Conservation (phyloP, 768 basidiomycete species). For the Tylopilus plumbeoviolaceoides region DNA sequence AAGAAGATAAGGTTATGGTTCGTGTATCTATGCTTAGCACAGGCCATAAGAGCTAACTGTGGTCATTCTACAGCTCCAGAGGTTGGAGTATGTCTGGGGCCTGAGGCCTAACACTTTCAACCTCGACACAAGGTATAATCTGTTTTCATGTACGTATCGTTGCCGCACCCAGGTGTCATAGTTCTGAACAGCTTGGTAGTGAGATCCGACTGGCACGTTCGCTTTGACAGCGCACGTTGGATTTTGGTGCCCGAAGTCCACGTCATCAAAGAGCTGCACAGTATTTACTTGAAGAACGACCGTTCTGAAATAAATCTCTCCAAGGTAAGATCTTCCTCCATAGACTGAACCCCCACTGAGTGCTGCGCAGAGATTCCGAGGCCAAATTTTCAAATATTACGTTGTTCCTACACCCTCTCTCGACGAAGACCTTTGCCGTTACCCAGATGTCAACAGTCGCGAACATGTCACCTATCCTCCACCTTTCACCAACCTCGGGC, state of each 20-base stretch:
- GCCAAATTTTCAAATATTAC: no score
- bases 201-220: background rate
- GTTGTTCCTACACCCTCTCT: no score
- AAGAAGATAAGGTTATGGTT: background rate
- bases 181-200: background rate
- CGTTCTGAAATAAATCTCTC: no score
- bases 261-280: background rate
- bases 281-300: background rate
- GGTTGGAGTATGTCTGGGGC: conserved; percentile 1
- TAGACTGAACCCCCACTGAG: no score
- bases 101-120: background rate
- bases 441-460: no score
- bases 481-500: no score
- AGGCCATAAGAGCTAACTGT: background rate
- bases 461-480: no score
- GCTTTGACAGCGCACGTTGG: background rate
- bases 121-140: background rate
- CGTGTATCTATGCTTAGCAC: background rate
- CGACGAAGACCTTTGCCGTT: no score
- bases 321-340: no score
- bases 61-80: background rate
- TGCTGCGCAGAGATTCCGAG: no score
- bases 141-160: background rate
- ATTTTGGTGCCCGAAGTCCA: background rate
- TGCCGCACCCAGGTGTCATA: background rate